phyloP scores from a whole-genome alignment of 306 rosid species.

The Prunus fruticosa region DNA sequence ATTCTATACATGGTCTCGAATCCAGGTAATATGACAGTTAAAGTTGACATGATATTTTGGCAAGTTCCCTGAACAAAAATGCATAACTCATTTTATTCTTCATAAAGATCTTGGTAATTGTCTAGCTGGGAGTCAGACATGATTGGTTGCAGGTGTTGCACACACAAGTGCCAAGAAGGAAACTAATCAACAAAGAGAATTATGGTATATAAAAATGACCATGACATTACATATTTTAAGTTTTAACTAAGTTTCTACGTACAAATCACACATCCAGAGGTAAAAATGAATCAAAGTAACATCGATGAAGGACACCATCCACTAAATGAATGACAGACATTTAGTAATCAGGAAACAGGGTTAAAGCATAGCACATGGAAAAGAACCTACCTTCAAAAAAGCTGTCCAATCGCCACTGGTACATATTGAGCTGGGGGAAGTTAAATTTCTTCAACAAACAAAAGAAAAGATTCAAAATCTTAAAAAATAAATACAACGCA shows the following conservation, averaged over 20 bases:
- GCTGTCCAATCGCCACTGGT: slow-evolving; percentile 87
- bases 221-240: not conserved
- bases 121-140: not conserved
- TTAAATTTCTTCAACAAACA: slow-evolving; percentile 75
- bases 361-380: not conserved
- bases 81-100: not conserved
- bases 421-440: slow-evolving; percentile 82
- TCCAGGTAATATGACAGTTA: not conserved
- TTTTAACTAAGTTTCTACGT: not conserved
- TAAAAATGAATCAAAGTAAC: not conserved
- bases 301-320: not conserved
- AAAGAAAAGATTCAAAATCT: slow-evolving; percentile 14
- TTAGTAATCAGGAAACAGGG: not conserved
- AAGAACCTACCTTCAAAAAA: slow-evolving; percentile 60
- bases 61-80: not conserved
- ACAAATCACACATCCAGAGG: not conserved
- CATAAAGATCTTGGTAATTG: not conserved
- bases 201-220: not conserved
- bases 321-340: not conserved
- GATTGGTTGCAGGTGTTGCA: not conserved
- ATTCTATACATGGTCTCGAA: not conserved
- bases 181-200: not conserved
- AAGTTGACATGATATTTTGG: not conserved
- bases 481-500: slow-evolving; percentile 20
- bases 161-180: not conserved